Percentiles rank a stretch among this genome's conserved stretches.
Evolutionary conservation across 768 basidiomycete genomes (phyloP).

Genomic region (Suillus tomentosus): DNA sequence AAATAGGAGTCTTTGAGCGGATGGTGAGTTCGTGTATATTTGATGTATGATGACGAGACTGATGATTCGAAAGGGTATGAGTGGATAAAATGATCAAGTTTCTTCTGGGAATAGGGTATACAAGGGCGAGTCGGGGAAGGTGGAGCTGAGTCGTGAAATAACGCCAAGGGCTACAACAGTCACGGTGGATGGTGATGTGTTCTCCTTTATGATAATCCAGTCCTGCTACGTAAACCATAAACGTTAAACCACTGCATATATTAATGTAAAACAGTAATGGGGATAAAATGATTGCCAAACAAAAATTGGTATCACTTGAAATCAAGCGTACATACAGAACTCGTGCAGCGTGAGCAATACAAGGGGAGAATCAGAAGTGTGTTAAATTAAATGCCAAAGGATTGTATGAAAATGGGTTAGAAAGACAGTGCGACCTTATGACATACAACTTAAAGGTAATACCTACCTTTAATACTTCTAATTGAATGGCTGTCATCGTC

Average conservation of each 20-base stretch:
- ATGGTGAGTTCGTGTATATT: not conserved
- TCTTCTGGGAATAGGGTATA: not conserved
- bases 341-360: slow-evolving; percentile 3
- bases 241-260: slow-evolving; percentile 3
- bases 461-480: slow-evolving; percentile 1
- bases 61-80: not conserved
- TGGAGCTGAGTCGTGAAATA: not conserved
- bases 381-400: slow-evolving; percentile 8
- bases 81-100: not conserved
- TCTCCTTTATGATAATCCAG: slow-evolving; percentile 3
- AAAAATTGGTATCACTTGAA: slow-evolving; percentile 11
- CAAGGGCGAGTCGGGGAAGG: not conserved
- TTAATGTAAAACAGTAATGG: slow-evolving; percentile 8
- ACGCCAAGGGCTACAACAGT: not conserved
- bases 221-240: slow-evolving; percentile 2
- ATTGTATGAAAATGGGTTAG: not conserved
- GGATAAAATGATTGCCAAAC: slow-evolving; percentile 2
- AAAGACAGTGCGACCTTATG: slow-evolving; percentile 6
- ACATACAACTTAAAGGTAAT: slow-evolving; percentile 14
- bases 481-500: slow-evolving; percentile 44
- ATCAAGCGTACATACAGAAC: slow-evolving; percentile 9
- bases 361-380: not conserved
- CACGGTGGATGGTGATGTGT: not conserved
- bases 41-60: not conserved
- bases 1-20: not conserved